Evolutionary conservation across 352 stramenopile species (phyloP).

Genomic region (Pythium guiyangense): DNA sequence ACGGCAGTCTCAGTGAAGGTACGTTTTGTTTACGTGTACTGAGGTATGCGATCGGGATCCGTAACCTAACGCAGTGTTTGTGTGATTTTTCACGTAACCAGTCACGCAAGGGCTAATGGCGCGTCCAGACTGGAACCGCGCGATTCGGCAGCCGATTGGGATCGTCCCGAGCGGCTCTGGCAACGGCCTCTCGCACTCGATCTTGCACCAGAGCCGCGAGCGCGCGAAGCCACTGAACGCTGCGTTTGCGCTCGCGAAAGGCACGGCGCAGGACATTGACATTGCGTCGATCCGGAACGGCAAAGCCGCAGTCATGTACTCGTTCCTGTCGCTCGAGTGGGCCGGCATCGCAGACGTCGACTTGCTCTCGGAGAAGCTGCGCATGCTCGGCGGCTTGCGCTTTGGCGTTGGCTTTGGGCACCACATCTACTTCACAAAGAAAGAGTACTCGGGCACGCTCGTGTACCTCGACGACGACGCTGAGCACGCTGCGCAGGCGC

Average conservation of each 20-base stretch:
- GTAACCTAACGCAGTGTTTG: neutral
- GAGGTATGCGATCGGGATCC: too few relatives aligned
- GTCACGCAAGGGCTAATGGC: conserved; percentile 75
- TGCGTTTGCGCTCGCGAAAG: conserved; percentile 64
- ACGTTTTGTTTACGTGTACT: too few relatives aligned
- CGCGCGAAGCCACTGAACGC: conserved; percentile 42
- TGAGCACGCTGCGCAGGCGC: conserved; percentile 6
- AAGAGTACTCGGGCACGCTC: conserved; percentile 52
- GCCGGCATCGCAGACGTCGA: conserved; percentile 82
- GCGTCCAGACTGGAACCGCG: conserved; percentile 60
- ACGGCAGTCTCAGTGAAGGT: conserved; percentile 68
- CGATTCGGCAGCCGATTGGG: conserved; percentile 59
- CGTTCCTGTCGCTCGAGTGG: conserved; percentile 81
- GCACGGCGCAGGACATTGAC: conserved; percentile 57
- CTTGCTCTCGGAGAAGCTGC: conserved; percentile 67
- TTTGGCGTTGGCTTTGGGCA: conserved; percentile 63
- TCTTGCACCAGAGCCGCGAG: conserved; percentile 46
- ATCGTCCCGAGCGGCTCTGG: conserved; percentile 56
- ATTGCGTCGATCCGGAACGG: conserved; percentile 56
- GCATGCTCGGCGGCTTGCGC: conserved; percentile 49
- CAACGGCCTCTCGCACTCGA: conserved; percentile 66
- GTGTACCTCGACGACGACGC: conserved; percentile 53
- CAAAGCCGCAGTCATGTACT: conserved; percentile 52
- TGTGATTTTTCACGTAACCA: conserved; percentile 9
- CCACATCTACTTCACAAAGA: conserved; percentile 47